Conservation (phyloP, 768 basidiomycete genomes). For the Hirschioporus abietinus region DNA sequence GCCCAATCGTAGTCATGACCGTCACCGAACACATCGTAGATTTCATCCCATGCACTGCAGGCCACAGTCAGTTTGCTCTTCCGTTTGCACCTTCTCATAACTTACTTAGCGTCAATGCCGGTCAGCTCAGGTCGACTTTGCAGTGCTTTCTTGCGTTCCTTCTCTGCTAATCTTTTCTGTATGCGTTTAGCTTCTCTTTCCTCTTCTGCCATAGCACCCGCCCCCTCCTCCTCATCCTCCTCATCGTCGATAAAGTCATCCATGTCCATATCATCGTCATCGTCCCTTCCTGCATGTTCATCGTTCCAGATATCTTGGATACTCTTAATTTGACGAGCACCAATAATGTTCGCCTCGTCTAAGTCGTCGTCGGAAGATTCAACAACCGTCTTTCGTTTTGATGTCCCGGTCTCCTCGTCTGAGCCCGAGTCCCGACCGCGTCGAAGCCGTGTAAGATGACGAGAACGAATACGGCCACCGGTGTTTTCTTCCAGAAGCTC, state of each 20-base stretch:
- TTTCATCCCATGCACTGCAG: constrained; percentile 89
- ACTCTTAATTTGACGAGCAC: constrained; percentile 47
- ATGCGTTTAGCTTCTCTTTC: constrained; percentile 70
- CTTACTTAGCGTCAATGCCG: constrained; percentile 82
- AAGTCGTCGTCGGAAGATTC: constrained; percentile 79
- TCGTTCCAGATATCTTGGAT: constrained; percentile 86
- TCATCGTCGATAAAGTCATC: constrained; percentile 76
- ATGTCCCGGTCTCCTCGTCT: constrained; percentile 56
- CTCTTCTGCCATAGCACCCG: constrained; percentile 63
- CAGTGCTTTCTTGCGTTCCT: constrained; percentile 60
- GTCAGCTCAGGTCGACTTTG: constrained; percentile 64
- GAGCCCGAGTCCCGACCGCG: constrained; percentile 71
- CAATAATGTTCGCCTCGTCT: constrained; percentile 43
- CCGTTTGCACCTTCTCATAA: constrained; percentile 12
- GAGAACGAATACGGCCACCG: constrained; percentile 65
- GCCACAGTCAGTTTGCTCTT: constrained; percentile 1
- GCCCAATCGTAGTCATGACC: constrained; percentile 98
- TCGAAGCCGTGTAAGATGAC: constrained; percentile 68
- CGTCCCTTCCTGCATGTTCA: constrained; percentile 44
- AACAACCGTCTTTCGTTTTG: constrained; percentile 51
- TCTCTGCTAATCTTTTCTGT: constrained; percentile 55
- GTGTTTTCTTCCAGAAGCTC: constrained; percentile 84
- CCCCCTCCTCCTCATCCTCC: constrained; percentile 49
- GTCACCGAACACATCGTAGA: constrained; percentile 93
- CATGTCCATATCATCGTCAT: constrained; percentile 75